Conservation (phyloP, 2,329 filamentous ascomycete genomes). For the Aspergillus sp. region DNA sequence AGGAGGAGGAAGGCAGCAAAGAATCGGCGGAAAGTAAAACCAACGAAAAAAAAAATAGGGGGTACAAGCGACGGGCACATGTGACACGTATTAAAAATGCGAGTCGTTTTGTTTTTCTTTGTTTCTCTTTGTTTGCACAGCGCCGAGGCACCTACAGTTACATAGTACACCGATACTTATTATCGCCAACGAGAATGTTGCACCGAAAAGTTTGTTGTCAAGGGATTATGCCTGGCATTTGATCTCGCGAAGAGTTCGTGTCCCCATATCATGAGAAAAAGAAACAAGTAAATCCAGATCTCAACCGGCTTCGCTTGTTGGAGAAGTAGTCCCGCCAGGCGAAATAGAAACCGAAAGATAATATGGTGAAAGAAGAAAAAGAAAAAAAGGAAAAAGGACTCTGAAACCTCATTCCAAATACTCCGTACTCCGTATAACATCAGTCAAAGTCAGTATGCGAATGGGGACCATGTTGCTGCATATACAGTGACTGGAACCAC, state of each 20-base stretch:
- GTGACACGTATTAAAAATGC: background rate
- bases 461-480: slow-evolving; percentile 2
- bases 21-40: background rate
- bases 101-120: background rate
- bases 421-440: background rate
- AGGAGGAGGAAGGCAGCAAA: background rate
- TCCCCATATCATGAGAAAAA: no score
- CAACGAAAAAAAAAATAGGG: background rate
- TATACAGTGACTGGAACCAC: slow-evolving; percentile 3
- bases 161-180: no score
- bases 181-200: no score
- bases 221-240: no score
- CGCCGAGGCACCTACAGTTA: no score
- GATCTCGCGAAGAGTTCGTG: no score
- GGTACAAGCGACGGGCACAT: background rate
- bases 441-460: background rate
- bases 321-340: no score
- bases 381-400: background rate
- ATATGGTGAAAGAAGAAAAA: background rate
- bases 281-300: no score
- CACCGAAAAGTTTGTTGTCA: no score
- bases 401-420: no score
- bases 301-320: no score
- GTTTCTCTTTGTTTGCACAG: background rate
- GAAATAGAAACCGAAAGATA: background rate